Base-by-base conservation (phyloP, 306 rosid species). In the Styphnolobium japonicum region DNA sequence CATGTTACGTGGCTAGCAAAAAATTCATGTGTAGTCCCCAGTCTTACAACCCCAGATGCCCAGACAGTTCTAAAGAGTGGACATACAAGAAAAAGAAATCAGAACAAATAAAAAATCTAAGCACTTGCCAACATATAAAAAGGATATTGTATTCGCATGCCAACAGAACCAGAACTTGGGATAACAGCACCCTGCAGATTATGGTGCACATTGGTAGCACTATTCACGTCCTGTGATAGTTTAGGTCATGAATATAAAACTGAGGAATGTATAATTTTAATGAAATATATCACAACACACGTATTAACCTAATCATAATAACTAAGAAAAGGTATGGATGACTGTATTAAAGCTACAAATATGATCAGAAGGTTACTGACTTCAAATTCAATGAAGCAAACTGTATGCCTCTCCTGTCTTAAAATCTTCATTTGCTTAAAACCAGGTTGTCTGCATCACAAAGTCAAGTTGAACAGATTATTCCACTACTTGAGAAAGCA, bases 101-200 rank as follows among this genome's bases (percentile, higher is more conserved):
- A 62, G 25, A 58, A 55, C 25, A 82, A 58, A 75, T 15, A 49
- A 16, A 75, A 34, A 7, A 57, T 73, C 15, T 33, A 52, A 70
- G 27, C 76, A 12, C 53, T 61, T 36, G 73, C 73, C 21, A 84
- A 63, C 10, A 16, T 53, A 69, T n/a, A 46, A 75, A 84, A 90
- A 93, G 98, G 99, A 96, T 96, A 96, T 88, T 96, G 99, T 90
- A 96, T 96, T 76, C 99, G 90, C 99, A 96, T 96, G 89, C 99
- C 99, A 71, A 96, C 90, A 15, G 98, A 91, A 63, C 99, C 99
- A 56, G 99, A 96, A 87, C 99, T 96, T 52, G 96, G 98, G 68
- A 93, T 93, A 85, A 96, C 98, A 42, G 97, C 99, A 76, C 99
- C 99, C 89, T 96, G 99, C 85, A 96, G 85, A 88, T 49, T 90